phyloP scores from a whole-genome alignment of 352 stramenopile species.

The Phytophthora pluvialis region DNA sequence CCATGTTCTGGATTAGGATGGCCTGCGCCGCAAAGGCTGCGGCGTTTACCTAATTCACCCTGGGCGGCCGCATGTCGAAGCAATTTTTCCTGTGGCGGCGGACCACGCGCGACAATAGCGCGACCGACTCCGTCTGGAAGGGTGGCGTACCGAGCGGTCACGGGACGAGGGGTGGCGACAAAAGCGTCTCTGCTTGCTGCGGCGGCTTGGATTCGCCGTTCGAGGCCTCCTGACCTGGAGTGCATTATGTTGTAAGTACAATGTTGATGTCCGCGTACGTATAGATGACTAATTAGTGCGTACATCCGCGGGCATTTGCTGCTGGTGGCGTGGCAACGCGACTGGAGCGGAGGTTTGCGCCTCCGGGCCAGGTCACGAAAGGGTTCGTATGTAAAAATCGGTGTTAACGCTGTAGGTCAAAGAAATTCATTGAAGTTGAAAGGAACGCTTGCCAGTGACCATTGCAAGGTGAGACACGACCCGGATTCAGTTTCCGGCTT shows the following conservation, averaged over 20 bases:
- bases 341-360: conserved; percentile 23
- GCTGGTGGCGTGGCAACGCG: conserved; percentile 15
- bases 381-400: too few relatives aligned
- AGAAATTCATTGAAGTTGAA: too few relatives aligned
- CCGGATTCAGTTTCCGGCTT: too few relatives aligned
- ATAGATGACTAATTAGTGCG: not conserved
- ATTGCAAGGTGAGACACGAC: too few relatives aligned
- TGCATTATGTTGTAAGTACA: conserved; percentile 5
- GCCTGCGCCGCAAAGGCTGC: conserved; percentile 83
- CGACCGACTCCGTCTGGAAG: conserved; percentile 48
- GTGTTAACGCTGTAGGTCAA: too few relatives aligned
- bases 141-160: conserved; percentile 45
- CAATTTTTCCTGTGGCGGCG: conserved; percentile 77
- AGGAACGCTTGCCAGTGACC: too few relatives aligned
- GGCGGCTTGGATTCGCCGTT: conserved; percentile 30
- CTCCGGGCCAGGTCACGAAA: too few relatives aligned
- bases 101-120: conserved; percentile 49
- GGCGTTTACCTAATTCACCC: conserved; percentile 84
- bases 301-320: conserved; percentile 53
- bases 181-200: conserved; percentile 44
- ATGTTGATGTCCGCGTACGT: too few relatives aligned
- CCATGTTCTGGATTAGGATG: conserved; percentile 87
- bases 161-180: conserved; percentile 52
- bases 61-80: conserved; percentile 82
- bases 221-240: conserved; percentile 28